Percentiles rank a stretch among this genome's conserved stretches.
Evolutionary conservation across 2,329 filamentous ascomycete genomes (phyloP).

Genomic region (Helotiales sp.): DNA sequence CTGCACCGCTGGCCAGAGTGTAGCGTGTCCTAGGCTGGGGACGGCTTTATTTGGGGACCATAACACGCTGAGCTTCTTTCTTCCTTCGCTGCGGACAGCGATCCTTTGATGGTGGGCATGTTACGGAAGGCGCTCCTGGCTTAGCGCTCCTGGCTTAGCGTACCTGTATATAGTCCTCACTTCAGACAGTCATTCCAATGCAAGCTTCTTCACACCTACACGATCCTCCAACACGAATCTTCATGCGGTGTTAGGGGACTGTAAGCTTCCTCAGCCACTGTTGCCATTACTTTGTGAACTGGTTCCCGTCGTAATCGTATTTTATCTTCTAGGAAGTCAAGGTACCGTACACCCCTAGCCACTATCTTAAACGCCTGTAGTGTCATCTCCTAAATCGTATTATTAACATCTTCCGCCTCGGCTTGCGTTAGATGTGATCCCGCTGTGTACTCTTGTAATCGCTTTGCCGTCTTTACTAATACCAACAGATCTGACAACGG

Average conservation of each 20-base stretch:
- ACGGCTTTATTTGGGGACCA: no score
- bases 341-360: constrained; percentile 86
- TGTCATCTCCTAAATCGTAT: constrained; percentile 89
- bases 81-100: no score
- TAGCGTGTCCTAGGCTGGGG: no score
- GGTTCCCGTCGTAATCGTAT: constrained; percentile 53
- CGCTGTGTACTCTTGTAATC: constrained; percentile 72
- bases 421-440: constrained; percentile 45
- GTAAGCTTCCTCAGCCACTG: constrained; percentile 61
- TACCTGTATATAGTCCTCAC: no score
- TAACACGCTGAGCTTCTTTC: no score
- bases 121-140: no score
- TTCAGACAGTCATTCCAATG: no score
- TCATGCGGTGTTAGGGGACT: constrained; percentile 68
- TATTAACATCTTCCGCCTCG: constrained; percentile 65
- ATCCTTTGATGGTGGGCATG: no score
- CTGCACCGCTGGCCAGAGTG: no score
- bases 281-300: constrained; percentile 63
- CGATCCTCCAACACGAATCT: constrained; percentile 54
- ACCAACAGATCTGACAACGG: constrained; percentile 87
- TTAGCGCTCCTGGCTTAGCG: no score
- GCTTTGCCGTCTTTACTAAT: constrained; percentile 87
- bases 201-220: no score
- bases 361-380: constrained; percentile 93
- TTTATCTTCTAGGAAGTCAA: constrained; percentile 81